Evolutionary conservation across 306 rosid species (phyloP).

Genomic region (Lablab purpureus): DNA sequence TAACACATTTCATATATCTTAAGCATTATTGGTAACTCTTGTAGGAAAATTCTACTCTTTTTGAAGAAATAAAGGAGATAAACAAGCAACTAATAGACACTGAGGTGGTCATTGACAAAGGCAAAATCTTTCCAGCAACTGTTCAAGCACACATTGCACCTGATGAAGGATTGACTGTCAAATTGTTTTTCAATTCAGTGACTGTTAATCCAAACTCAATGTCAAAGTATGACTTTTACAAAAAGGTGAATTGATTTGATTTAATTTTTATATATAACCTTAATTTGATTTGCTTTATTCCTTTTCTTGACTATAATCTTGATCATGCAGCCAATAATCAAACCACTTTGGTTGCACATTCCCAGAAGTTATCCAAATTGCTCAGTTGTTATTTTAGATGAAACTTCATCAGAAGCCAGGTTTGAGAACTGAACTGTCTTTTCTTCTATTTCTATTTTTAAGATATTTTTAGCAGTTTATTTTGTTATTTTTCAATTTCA

Average conservation of each 20-base stretch:
- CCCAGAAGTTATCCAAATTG: conserved; percentile 44
- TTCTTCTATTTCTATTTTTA: neutral
- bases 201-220: neutral
- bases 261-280: neutral
- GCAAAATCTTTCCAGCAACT: neutral
- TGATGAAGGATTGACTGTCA: conserved; percentile 40
- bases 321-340: conserved; percentile 37
- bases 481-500: neutral
- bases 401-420: conserved; percentile 40
- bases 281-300: neutral
- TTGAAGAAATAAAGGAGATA: conserved; percentile 49
- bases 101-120: conserved; percentile 40
- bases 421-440: neutral
- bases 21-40: neutral
- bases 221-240: neutral
- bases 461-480: neutral
- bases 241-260: conserved; percentile 20
- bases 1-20: neutral
- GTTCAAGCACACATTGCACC: neutral
- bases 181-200: conserved; percentile 38
- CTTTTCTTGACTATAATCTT: conserved; percentile 2
- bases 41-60: conserved; percentile 42
- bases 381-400: conserved; percentile 41
- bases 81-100: conserved; percentile 46
- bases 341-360: conserved; percentile 46